phyloP scores from a whole-genome alignment of 2,329 filamentous ascomycete genomes.

The Exophiala alcalophila region DNA sequence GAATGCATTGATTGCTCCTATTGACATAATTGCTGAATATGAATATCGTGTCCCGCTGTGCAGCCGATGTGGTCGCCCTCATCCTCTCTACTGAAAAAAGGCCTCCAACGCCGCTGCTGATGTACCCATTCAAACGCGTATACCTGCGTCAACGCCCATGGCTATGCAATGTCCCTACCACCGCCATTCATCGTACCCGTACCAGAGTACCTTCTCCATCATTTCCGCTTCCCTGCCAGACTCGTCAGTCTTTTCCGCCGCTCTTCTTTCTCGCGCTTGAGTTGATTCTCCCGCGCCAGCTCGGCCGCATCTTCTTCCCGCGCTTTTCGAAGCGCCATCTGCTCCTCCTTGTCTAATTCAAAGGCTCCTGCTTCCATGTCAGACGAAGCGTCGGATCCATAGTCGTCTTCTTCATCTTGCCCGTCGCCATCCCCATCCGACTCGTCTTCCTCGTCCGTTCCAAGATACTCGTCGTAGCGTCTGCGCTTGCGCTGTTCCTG shows the following conservation, averaged over 20 bases:
- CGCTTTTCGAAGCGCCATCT: conserved; percentile 40
- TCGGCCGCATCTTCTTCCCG: conserved; percentile 49
- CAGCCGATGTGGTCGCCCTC: too few relatives aligned
- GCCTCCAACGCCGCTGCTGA: too few relatives aligned
- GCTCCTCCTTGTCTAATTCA: conserved; percentile 48
- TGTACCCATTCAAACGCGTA: too few relatives aligned
- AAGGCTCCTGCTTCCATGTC: conserved; percentile 51
- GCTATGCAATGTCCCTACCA: too few relatives aligned
- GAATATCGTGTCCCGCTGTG: too few relatives aligned
- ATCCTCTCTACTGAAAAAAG: too few relatives aligned
- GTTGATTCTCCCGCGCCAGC: conserved; percentile 40
- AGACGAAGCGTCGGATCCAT: conserved; percentile 46
- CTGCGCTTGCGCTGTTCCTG: conserved; percentile 30
- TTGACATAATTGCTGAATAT: too few relatives aligned
- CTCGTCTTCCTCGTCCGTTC: conserved; percentile 48
- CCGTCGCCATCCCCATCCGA: conserved; percentile 38
- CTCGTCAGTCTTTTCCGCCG: conserved; percentile 42
- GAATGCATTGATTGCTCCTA: too few relatives aligned
- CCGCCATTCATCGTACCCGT: too few relatives aligned
- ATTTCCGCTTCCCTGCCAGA: conserved; percentile 35
- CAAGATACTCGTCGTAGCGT: conserved; percentile 41
- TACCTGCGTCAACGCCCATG: too few relatives aligned
- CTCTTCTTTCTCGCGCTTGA: conserved; percentile 48
- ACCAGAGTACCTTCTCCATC: too few relatives aligned
- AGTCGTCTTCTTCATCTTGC: conserved; percentile 40